Base-by-base conservation (phyloP, 345 rosid genomes). In the Kernera saxatilis region DNA sequence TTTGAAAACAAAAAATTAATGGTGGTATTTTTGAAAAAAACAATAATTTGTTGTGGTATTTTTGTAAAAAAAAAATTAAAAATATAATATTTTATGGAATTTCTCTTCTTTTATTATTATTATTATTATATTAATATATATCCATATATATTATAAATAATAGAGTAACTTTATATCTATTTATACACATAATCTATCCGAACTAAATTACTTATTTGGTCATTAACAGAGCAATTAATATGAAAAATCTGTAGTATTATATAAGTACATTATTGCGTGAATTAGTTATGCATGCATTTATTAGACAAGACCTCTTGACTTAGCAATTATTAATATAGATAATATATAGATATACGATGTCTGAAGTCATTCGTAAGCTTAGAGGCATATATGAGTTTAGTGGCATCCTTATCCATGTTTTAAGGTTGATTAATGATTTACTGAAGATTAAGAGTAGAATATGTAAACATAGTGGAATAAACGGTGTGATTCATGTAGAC, bases 391-490 rank as follows among this genome's bases (percentile, higher is more conserved):
- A 40, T 56, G 59, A 57, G 72, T 37, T 56, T 65, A 65, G 66
- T 56, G 60, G 52, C 77, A 73, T 57, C 45, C 77, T 73, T 65
- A 73, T 73, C 70, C 52, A 26, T 61, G 51, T 23, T 41, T 21
- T 33, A 32, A 49, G 13, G 35, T 48, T 46, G 14, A 32, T 14
- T 21, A 48, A 19, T 64, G 4, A 19, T 46, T 18, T 19, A 63
- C 30, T 45, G 15, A 25, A 22, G 41, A 9, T 5, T 26, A 60
- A 40, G 48, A 25, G 36, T 40, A 9, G 2, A n/a, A 59, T 37
- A 22, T 8, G 2, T 8, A 26, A 2, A 9, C 5, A 26, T 40
- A 40, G 15, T 25, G 23, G n/a, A 43, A n/a, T 39, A 36, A 58
- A 21, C 18, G 46, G 33, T 59, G 48, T 23, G 14, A n/a, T 60